Evolutionary conservation across 768 basidiomycete species (phyloP).

Genomic region (Podaxis rugospora): DNA sequence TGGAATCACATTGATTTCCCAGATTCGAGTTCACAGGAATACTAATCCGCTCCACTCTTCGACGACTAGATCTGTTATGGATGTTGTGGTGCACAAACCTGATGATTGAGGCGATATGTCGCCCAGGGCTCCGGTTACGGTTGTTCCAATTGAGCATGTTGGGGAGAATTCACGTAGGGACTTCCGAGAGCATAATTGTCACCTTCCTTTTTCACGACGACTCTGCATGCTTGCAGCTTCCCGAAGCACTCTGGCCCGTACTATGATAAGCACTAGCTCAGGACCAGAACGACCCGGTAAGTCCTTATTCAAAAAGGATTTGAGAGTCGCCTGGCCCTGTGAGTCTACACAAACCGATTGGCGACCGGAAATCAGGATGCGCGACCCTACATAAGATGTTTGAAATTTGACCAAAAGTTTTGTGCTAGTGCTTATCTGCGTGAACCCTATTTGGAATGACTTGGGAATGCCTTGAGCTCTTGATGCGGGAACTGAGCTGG

Average conservation of each 20-base stretch:
- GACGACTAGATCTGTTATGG: conserved; percentile 58
- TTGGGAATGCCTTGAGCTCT: neutral
- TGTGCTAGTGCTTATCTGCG: neutral
- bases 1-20: neutral
- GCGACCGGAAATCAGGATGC: neutral
- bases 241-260: neutral
- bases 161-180: too few species aligned
- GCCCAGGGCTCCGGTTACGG: neutral
- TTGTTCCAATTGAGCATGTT: too few species aligned
- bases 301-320: neutral
- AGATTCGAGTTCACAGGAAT: conserved; percentile 2
- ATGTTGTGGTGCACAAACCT: conserved; percentile 67
- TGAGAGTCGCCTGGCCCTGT: neutral
- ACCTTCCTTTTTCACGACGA: neutral
- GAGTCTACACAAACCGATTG: neutral
- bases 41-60: neutral
- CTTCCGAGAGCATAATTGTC: neutral
- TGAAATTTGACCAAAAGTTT: neutral
- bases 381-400: neutral
- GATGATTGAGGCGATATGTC: conserved; percentile 17
- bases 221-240: neutral
- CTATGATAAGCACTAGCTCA: neutral
- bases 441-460: neutral
- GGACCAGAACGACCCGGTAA: neutral
- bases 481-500: neutral